Percentiles rank a stretch among this genome's conserved stretches.
Conservation (phyloP, 2,329 filamentous ascomycete species). For the Chaetothyriales sp. region DNA sequence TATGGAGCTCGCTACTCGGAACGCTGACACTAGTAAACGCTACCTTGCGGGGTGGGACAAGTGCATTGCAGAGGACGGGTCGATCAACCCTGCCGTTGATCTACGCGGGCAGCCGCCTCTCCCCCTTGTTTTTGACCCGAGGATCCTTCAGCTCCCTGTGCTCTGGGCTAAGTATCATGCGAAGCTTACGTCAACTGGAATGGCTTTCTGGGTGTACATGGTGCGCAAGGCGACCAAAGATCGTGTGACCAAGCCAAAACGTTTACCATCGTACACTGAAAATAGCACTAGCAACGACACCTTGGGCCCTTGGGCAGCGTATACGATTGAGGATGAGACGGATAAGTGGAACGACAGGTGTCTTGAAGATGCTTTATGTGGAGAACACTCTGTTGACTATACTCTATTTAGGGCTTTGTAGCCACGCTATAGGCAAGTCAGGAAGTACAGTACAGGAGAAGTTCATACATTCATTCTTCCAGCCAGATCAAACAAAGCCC, state of each 20-base stretch:
- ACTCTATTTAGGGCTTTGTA: too few species aligned
- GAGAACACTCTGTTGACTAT: too few species aligned
- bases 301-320: background rate
- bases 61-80: background rate
- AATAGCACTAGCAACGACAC: background rate
- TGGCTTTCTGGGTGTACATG: background rate
- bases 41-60: background rate
- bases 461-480: too few species aligned
- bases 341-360: too few species aligned
- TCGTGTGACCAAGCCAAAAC: background rate
- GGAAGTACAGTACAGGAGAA: too few species aligned
- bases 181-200: background rate
- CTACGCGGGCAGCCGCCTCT: background rate
- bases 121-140: background rate
- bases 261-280: background rate
- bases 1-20: slow-evolving; percentile 27
- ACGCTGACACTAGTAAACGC: background rate
- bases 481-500: too few species aligned
- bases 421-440: too few species aligned
- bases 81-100: background rate
- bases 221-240: background rate
- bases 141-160: background rate
- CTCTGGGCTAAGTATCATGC: background rate
- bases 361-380: too few species aligned
- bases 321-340: too few species aligned